Percentiles rank a stretch among this genome's conserved stretches.
Conservation (phyloP, 1,284 basidiomycete species). For the Afroboletus lepidellus region DNA sequence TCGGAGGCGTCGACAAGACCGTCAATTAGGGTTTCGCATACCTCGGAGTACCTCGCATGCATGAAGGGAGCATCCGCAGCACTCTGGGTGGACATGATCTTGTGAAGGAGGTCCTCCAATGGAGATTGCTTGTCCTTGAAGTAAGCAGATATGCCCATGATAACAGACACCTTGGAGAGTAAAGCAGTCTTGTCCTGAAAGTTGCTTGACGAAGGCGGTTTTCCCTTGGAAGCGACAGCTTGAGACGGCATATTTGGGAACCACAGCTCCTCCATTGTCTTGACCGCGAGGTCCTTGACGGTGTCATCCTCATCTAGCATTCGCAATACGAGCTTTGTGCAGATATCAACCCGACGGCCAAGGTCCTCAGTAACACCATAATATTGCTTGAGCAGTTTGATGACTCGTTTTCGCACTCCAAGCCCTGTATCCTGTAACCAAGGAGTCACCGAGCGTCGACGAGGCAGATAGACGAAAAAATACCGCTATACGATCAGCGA, state of each 20-base stretch:
- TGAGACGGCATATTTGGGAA: conserved; percentile 49
- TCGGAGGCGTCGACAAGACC: conserved; percentile 83
- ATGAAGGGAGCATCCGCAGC: conserved; percentile 43
- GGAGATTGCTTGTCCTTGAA: conserved; percentile 83
- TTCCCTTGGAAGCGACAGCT: conserved; percentile 38
- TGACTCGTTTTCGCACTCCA: conserved; percentile 90
- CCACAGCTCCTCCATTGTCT: conserved; percentile 88
- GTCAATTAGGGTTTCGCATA: conserved; percentile 84
- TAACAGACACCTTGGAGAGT: conserved; percentile 65
- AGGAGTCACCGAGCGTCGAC: neutral
- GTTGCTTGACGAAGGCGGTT: conserved; percentile 28
- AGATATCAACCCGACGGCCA: conserved; percentile 74
- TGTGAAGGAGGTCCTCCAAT: conserved; percentile 81
- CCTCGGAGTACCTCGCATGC: conserved; percentile 65
- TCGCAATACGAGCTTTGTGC: conserved; percentile 78
- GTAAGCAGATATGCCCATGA: conserved; percentile 81
- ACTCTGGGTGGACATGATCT: conserved; percentile 57
- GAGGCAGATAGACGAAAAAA: conserved; percentile 25
- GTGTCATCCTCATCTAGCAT: conserved; percentile 91
- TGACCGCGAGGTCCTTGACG: conserved; percentile 88
- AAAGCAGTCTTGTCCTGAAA: conserved; percentile 51
- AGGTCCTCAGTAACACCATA: conserved; percentile 65
- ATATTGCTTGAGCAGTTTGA: conserved; percentile 87
- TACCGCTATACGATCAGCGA: conserved; percentile 86
- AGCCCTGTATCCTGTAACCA: conserved; percentile 80